Evolutionary conservation across 306 rosid species (phyloP).

Genomic region (Cucumis cinereus): DNA sequence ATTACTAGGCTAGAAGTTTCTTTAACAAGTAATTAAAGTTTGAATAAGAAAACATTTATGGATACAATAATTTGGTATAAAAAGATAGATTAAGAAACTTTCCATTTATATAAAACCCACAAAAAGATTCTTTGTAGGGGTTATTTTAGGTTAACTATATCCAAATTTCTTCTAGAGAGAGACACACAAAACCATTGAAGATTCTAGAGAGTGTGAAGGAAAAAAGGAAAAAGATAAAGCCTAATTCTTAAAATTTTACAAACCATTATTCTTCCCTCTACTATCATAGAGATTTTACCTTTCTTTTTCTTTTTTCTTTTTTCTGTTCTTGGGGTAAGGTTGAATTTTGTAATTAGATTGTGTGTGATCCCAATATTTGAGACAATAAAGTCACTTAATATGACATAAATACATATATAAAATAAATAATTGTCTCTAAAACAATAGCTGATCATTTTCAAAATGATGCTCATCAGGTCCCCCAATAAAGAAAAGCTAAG

Average conservation of each 20-base stretch:
- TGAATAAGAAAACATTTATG: background rate
- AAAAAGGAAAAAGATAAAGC: background rate
- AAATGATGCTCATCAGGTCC: background rate
- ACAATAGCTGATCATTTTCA: background rate
- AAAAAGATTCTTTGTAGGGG: background rate
- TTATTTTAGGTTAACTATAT: background rate
- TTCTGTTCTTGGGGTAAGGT: too few species aligned
- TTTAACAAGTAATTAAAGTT: background rate
- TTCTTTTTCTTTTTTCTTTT: background rate
- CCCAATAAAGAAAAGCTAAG: background rate
- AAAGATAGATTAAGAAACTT: background rate
- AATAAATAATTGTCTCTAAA: background rate
- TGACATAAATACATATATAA: background rate
- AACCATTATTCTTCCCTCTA: background rate
- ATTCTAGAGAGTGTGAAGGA: background rate
- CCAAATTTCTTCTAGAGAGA: background rate
- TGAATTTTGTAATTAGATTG: background rate
- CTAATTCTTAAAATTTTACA: background rate
- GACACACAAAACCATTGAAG: background rate
- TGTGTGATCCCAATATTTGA: conserved; percentile 6
- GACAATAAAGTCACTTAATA: conserved; percentile 1
- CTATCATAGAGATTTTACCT: background rate
- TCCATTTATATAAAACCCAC: background rate
- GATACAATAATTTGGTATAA: background rate
- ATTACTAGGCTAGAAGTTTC: background rate